Conservation (phyloP, 306 rosid genomes). For the Lablab purpureus region DNA sequence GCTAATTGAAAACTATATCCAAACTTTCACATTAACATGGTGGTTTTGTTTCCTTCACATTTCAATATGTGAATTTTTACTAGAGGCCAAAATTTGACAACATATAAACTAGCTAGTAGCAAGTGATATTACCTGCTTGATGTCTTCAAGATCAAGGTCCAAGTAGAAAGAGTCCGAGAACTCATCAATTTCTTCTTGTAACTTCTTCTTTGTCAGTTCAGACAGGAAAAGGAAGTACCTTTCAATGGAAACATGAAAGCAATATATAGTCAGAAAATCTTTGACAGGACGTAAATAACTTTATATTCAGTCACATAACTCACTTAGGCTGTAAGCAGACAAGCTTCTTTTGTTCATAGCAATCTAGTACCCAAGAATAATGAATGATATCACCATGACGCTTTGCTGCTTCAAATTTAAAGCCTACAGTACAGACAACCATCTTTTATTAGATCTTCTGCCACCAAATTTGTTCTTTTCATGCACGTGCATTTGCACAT, state of each 20-base stretch:
- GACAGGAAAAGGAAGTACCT: conserved; percentile 87
- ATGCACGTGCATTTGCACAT: background rate
- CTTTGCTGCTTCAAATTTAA: conserved; percentile 87
- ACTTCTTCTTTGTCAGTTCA: conserved; percentile 71
- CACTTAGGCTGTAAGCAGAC: conserved; percentile 81
- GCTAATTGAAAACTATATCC: background rate
- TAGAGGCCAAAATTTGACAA: background rate
- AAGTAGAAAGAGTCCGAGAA: conserved; percentile 85
- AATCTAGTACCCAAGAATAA: conserved; percentile 80
- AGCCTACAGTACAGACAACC: conserved; percentile 70
- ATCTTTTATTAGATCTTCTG: conserved; percentile 40
- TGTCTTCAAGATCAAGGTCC: conserved; percentile 76
- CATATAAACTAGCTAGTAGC: background rate
- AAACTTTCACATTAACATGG: background rate
- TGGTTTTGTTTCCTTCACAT: conserved; percentile 3
- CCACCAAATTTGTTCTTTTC: conserved; percentile 21
- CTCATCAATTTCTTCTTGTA: conserved; percentile 85
- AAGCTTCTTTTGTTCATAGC: conserved; percentile 71
- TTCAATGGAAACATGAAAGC: conserved; percentile 40
- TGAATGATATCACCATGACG: conserved; percentile 83
- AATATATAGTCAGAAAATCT: conserved; percentile 38
- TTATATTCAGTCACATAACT: conserved; percentile 46
- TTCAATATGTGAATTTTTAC: background rate
- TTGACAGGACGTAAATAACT: conserved; percentile 33
- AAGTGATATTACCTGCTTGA: conserved; percentile 71